Percentiles rank a stretch among this genome's conserved stretches.
phyloP scores from a whole-genome alignment of 805 yeast species.

The Clavispora vitiphila region DNA sequence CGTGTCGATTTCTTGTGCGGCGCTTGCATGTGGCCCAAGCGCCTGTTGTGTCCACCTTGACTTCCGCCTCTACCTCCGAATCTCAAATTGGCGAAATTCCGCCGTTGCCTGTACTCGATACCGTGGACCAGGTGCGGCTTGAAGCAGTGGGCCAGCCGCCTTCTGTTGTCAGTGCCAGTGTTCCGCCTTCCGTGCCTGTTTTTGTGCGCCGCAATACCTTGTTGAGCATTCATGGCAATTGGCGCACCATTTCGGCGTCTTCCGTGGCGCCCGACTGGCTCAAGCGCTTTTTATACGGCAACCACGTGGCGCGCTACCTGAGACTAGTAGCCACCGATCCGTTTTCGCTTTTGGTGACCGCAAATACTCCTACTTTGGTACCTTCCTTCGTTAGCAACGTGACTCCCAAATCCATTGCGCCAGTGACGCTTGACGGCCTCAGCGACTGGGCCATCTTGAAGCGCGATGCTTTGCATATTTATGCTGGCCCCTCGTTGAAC shows the following conservation, averaged over 20 bases:
- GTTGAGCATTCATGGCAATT: conserved; percentile 40
- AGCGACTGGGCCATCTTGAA: conserved; percentile 59
- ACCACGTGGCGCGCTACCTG: conserved; percentile 42
- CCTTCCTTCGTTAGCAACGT: conserved; percentile 11
- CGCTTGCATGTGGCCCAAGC: not conserved
- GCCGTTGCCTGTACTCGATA: conserved; percentile 1
- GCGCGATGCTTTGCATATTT: conserved; percentile 44
- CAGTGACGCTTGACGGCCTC: conserved; percentile 50
- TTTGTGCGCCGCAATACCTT: conserved; percentile 45
- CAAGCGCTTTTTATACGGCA: conserved; percentile 41
- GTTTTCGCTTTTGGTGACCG: conserved; percentile 39
- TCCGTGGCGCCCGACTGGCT: conserved; percentile 32
- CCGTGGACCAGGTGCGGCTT: conserved; percentile 17
- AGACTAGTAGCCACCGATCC: conserved; percentile 45
- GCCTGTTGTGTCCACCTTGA: not conserved
- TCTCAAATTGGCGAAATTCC: not conserved
- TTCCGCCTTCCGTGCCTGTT: conserved; percentile 59
- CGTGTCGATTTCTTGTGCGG: not conserved
- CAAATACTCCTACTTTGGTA: conserved; percentile 21
- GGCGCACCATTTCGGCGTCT: conserved; percentile 11
- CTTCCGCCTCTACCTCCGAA: not conserved
- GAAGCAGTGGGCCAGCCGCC: conserved; percentile 46
- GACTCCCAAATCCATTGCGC: conserved; percentile 38
- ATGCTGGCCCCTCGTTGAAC: conserved; percentile 47
- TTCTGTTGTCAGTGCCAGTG: conserved; percentile 42